Percentiles rank a stretch among this genome's conserved stretches.
phyloP scores from a whole-genome alignment of 176 grass and related monocot species.

The Thinopyrum elongatum region DNA sequence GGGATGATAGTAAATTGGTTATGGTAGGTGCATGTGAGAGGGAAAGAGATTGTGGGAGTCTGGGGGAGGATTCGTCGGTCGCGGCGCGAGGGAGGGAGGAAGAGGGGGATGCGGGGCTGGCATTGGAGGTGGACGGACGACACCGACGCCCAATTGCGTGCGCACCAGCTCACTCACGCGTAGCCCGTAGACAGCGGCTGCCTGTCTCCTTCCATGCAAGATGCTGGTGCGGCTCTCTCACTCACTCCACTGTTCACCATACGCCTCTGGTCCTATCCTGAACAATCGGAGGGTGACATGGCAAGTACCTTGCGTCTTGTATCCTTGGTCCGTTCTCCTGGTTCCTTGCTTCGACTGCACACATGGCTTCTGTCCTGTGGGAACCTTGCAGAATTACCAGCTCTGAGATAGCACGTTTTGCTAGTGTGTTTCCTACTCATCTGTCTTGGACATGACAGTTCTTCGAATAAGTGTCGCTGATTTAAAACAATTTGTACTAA shows the following conservation, averaged over 20 bases:
- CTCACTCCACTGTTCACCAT: background rate
- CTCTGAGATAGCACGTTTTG: too few species aligned
- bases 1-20: background rate
- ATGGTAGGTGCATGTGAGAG: background rate
- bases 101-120: background rate
- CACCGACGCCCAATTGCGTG: background rate
- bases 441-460: too few species aligned
- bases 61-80: background rate
- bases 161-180: background rate
- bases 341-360: rapidly evolving
- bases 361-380: too few species aligned
- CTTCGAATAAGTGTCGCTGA: too few species aligned
- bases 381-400: too few species aligned
- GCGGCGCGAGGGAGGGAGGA: background rate
- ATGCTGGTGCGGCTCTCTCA: background rate
- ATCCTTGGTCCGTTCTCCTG: too few species aligned
- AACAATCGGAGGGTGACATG: too few species aligned
- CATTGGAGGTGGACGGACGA: background rate
- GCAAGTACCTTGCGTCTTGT: too few species aligned
- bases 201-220: background rate
- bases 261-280: too few species aligned
- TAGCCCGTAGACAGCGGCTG: background rate
- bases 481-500: too few species aligned
- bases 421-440: too few species aligned
- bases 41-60: background rate